phyloP scores from a whole-genome alignment of 108 stramenopile genomes.

The Cyclotella kingstonii region DNA sequence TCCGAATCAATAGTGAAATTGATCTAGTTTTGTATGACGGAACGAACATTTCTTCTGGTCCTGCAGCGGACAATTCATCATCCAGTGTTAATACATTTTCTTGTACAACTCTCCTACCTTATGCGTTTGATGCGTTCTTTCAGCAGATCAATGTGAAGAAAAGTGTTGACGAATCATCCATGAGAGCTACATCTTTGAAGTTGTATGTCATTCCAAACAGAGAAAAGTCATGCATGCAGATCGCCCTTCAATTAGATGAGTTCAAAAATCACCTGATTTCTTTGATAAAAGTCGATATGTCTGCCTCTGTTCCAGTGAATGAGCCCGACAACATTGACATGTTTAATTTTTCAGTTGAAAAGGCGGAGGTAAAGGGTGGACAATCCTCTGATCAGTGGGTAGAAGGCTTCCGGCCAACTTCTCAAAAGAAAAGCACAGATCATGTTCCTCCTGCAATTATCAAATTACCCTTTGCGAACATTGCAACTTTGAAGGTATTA shows the following conservation, averaged over 20 bases:
- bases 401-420: conserved; percentile 11
- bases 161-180: conserved; percentile 16
- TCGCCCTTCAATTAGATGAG: conserved; percentile 18
- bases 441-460: background rate
- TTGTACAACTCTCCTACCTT: background rate
- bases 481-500: conserved; percentile 1
- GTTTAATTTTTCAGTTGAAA: conserved; percentile 14
- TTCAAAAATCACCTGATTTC: conserved; percentile 26
- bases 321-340: conserved; percentile 16
- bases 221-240: conserved; percentile 2
- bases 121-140: conserved; percentile 5
- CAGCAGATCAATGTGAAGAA: conserved; percentile 22
- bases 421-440: background rate
- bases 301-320: conserved; percentile 23
- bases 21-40: conserved; percentile 15
- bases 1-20: conserved; percentile 13
- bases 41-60: too few species aligned
- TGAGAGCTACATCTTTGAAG: background rate
- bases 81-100: background rate
- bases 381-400: conserved; percentile 27
- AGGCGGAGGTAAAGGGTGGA: conserved; percentile 15
- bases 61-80: background rate
- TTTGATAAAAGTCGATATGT: conserved; percentile 17
- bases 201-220: conserved; percentile 17
- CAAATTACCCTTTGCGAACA: conserved; percentile 6